Percentiles rank a stretch among this genome's conserved stretches.
Evolutionary conservation across 768 basidiomycete species (phyloP).

Genomic region (Pisolithus microcarpus): DNA sequence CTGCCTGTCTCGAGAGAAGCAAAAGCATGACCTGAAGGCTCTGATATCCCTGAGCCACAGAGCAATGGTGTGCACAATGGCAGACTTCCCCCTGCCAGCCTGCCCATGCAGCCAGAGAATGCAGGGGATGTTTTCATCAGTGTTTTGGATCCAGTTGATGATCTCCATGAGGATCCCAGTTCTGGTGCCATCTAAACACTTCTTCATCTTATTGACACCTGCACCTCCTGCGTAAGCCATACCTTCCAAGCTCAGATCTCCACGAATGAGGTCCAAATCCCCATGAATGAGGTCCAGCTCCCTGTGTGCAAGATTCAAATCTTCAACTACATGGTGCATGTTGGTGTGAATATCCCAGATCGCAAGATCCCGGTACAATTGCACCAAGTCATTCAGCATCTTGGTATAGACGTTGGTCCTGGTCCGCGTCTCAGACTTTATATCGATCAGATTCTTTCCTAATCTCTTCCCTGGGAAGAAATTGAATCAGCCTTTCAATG

Average conservation of each 20-base stretch:
- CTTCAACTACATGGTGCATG: too few species aligned
- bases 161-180: background rate
- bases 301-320: too few species aligned
- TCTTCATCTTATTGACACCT: background rate
- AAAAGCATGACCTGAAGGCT: background rate
- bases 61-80: background rate
- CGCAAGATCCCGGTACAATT: background rate
- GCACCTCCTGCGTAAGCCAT: background rate
- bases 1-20: background rate
- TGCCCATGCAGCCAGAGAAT: background rate
- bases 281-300: too few species aligned
- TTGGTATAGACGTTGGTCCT: background rate
- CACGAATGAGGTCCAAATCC: too few species aligned
- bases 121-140: background rate
- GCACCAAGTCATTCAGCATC: background rate
- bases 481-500: too few species aligned
- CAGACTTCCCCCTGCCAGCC: background rate
- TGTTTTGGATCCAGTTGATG: background rate
- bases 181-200: background rate
- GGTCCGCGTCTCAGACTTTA: background rate
- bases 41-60: background rate
- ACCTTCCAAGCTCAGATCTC: too few species aligned
- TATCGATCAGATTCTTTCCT: background rate
- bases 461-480: background rate
- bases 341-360: too few species aligned